Conservation (phyloP, 441 rosid species). For the Erodium chrysanthum region DNA sequence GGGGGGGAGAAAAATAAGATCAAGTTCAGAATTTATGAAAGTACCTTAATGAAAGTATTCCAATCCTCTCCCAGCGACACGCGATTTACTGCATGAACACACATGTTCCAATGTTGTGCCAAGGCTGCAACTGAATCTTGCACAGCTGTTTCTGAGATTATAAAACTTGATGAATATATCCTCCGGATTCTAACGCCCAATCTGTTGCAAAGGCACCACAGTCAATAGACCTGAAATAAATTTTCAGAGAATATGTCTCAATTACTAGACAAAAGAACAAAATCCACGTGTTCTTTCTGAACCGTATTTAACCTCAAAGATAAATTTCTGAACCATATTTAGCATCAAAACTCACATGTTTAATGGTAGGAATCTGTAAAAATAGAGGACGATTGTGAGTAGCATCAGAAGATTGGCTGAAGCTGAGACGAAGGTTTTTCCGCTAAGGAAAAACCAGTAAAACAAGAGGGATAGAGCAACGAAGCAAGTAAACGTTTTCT, state of each 20-base stretch:
- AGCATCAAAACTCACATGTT: slow-evolving; percentile 44
- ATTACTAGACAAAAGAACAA: not conserved
- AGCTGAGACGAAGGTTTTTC: slow-evolving; percentile 60
- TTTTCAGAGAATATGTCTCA: not conserved
- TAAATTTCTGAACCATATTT: not conserved
- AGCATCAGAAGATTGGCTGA: slow-evolving; percentile 56
- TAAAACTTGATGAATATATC: slow-evolving; percentile 45
- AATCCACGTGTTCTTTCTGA: not conserved
- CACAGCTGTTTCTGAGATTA: slow-evolving; percentile 36
- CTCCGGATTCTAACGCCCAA: slow-evolving; percentile 36
- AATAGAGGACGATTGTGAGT: slow-evolving; percentile 39
- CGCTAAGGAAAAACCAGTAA: slow-evolving; percentile 73
- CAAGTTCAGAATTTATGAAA: not conserved
- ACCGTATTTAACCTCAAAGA: slow-evolving; percentile 7
- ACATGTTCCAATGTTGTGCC: slow-evolving; percentile 49
- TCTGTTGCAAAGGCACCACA: slow-evolving; percentile 31
- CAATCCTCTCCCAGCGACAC: slow-evolving; percentile 59
- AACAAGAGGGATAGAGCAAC: slow-evolving; percentile 40
- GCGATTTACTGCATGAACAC: slow-evolving; percentile 26
- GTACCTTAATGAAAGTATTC: slow-evolving; percentile 56
- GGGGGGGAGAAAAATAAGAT: not conserved
- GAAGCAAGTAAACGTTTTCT: slow-evolving; percentile 60
- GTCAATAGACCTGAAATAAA: slow-evolving; percentile 13
- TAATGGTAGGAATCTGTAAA: slow-evolving; percentile 42
- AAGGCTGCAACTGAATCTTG: slow-evolving; percentile 39